phyloP scores from a whole-genome alignment of 441 rosid genomes.

The Mallotus repandus region DNA sequence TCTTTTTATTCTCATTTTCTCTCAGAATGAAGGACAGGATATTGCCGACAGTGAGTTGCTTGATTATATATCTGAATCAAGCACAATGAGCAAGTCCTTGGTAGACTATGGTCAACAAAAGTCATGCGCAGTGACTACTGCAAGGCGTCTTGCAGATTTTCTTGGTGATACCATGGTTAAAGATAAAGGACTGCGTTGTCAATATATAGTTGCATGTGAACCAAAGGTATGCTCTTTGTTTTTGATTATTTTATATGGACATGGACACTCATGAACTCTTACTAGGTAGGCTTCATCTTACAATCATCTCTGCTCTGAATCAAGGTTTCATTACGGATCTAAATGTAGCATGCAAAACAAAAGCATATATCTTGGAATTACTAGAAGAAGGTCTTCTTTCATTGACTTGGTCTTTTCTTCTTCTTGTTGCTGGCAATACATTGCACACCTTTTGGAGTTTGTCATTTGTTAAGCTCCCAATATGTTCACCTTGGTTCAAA shows the following conservation, averaged over 20 bases:
- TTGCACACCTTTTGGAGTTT: background rate
- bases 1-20: constrained; percentile 22
- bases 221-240: constrained; percentile 61
- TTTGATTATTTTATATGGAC: background rate
- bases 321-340: background rate
- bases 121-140: constrained; percentile 99
- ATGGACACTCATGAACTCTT: background rate
- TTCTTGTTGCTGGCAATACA: background rate
- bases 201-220: constrained; percentile 96
- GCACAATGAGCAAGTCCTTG: constrained; percentile 99
- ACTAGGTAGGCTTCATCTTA: constrained; percentile 3
- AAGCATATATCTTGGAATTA: background rate
- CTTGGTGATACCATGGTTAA: constrained; percentile 96
- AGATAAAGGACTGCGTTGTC: constrained; percentile 98
- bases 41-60: constrained; percentile 92
- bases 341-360: background rate
- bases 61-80: constrained; percentile 98
- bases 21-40: constrained; percentile 92
- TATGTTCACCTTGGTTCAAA: background rate
- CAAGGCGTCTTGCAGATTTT: constrained; percentile 94
- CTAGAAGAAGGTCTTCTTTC: background rate
- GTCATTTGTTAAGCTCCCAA: background rate
- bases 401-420: background rate
- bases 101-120: constrained; percentile 94
- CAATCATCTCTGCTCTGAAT: constrained; percentile 6